phyloP scores from a whole-genome alignment of 495 filamentous ascomycete species.

The Oidiodendron maius region DNA sequence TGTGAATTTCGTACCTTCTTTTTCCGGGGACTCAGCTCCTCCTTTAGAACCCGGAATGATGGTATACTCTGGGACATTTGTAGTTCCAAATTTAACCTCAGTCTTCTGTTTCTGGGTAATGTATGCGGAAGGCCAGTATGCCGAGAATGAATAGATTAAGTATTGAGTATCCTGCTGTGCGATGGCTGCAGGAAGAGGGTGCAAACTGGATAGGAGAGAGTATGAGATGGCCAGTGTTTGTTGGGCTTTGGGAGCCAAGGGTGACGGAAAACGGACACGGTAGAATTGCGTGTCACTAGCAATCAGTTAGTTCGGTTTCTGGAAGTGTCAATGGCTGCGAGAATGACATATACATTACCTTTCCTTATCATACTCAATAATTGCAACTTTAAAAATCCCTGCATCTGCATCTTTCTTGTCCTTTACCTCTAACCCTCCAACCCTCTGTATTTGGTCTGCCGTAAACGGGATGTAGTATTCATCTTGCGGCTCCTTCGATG shows the following conservation, averaged over 20 bases:
- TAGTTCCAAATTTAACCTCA: constrained; percentile 80
- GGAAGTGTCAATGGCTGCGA: background rate
- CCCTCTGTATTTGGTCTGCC: constrained; percentile 58
- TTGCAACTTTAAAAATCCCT: constrained; percentile 60
- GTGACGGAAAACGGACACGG: constrained; percentile 66
- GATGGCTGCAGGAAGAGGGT: constrained; percentile 75
- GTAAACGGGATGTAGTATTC: constrained; percentile 89
- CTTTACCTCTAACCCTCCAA: constrained; percentile 85
- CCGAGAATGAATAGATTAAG: constrained; percentile 76
- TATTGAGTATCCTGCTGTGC: constrained; percentile 78
- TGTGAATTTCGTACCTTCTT: constrained; percentile 77
- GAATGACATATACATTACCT: too few species aligned
- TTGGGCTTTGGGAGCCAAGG: constrained; percentile 68
- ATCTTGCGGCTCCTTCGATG: constrained; percentile 62
- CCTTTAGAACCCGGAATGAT: constrained; percentile 59
- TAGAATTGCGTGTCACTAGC: constrained; percentile 76
- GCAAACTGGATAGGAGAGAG: constrained; percentile 65
- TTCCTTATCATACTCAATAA: constrained; percentile 54
- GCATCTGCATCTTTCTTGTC: constrained; percentile 75
- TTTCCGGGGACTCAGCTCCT: constrained; percentile 60
- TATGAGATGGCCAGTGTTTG: constrained; percentile 84
- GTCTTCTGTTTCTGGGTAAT: constrained; percentile 88
- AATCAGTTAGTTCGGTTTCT: constrained; percentile 6
- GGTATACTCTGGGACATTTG: constrained; percentile 79
- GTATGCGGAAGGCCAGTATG: constrained; percentile 78